A percentile compares a stretch with the other conserved stretches of the same genome.
Conservation (phyloP, 495 filamentous ascomycete genomes). For the Arthonia radiata region DNA sequence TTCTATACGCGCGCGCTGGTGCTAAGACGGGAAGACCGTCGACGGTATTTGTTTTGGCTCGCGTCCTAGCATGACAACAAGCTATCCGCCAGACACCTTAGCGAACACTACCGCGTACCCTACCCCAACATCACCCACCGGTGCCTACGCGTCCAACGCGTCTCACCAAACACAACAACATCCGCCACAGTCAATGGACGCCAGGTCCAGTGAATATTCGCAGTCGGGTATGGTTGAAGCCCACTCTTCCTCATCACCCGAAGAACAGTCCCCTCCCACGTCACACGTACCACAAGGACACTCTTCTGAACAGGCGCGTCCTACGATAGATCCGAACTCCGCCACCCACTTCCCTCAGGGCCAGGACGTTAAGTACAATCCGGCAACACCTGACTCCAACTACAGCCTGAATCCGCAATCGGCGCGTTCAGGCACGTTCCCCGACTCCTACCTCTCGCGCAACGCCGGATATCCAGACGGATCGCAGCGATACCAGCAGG, state of each 20-base stretch:
- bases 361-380: slow-evolving; percentile 51
- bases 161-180: slow-evolving; percentile 11
- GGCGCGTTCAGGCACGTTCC: slow-evolving; percentile 55
- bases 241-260: slow-evolving; percentile 37
- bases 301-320: too few relatives aligned
- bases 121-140: slow-evolving; percentile 8
- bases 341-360: slow-evolving; percentile 41
- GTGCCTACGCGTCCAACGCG: slow-evolving; percentile 11
- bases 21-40: too few relatives aligned
- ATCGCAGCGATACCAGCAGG: slow-evolving; percentile 43
- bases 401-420: slow-evolving; percentile 61
- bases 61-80: slow-evolving; percentile 17
- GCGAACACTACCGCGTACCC: too few relatives aligned
- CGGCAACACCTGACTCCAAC: slow-evolving; percentile 67
- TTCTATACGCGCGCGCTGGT: too few relatives aligned
- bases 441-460: slow-evolving; percentile 58
- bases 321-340: slow-evolving; percentile 67
- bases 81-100: slow-evolving; percentile 12
- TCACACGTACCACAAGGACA: too few relatives aligned
- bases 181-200: slow-evolving; percentile 47
- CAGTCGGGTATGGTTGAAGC: slow-evolving; percentile 93
- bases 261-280: slow-evolving; percentile 55
- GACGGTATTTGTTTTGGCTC: too few relatives aligned
- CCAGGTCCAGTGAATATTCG: slow-evolving; percentile 76
- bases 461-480: slow-evolving; percentile 16